These are phyloP conservation scores for Wickerhamomyces rabaulensis DNA, from an alignment of 805 yeast species.

Conservation along the genomic window DNA sequence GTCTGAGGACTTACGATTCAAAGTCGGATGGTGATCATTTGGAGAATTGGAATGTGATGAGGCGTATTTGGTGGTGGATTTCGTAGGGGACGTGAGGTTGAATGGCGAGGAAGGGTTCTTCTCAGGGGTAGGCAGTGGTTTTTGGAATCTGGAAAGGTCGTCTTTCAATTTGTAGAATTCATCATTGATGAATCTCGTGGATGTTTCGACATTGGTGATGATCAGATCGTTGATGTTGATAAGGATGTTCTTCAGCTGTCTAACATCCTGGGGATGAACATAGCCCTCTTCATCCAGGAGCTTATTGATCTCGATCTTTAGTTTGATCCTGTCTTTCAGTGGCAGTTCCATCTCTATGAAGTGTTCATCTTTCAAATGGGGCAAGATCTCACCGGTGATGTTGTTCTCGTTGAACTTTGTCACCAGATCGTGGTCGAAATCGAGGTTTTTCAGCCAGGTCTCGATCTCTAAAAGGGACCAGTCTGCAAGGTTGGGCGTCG, in stretches of 20 bases:
- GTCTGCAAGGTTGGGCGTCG: conserved; percentile 5
- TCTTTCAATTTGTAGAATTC: conserved; percentile 15
- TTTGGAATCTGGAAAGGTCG: conserved; percentile 8
- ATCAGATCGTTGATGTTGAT: conserved; percentile 12
- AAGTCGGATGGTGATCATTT: not conserved
- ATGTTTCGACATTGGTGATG: conserved; percentile 9
- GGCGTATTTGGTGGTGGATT: conserved; percentile 8
- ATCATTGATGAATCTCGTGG: conserved; percentile 7
- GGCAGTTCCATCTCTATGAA: conserved; percentile 66
- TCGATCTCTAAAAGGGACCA: conserved; percentile 23
- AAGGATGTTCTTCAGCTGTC: conserved; percentile 7
- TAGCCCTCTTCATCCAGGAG: conserved; percentile 28
- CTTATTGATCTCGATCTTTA: conserved; percentile 56
- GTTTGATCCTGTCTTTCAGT: conserved; percentile 49
- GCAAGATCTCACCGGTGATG: conserved; percentile 68
- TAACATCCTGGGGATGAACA: conserved; percentile 9
- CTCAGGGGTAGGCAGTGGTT: conserved; percentile 23
- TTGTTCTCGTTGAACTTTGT: conserved; percentile 46
- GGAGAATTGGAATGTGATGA: not conserved
- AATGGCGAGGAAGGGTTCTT: conserved; percentile 22
- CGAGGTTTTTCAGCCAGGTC: conserved; percentile 17
- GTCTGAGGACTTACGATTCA: not conserved
- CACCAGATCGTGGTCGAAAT: conserved; percentile 14
- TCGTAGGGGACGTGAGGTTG: conserved; percentile 25
- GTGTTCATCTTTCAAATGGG: conserved; percentile 64